Base-by-base conservation (phyloP, 352 stramenopile species). In the Pythium plurisporium region DNA sequence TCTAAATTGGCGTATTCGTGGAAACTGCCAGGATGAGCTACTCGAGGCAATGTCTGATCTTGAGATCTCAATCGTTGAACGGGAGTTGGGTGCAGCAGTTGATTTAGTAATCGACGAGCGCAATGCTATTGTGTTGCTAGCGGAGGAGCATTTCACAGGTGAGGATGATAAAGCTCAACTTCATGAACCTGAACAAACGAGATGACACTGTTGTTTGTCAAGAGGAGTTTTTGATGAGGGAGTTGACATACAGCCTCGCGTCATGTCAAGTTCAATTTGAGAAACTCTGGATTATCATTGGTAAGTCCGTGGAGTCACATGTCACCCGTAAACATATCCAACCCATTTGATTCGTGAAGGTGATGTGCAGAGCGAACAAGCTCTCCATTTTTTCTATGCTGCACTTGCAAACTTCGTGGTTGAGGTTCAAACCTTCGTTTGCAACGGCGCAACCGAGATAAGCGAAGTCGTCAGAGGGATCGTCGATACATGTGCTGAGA, bases 61-160 rank as follows among this genome's bases (percentile, higher is more conserved):
- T 7, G 60, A 59, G 9, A 68, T 91, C 17, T 72, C 55, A 15
- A 72, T 89, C 20, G 70, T 88, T 50, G 81, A 91, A 45, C 68
- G 81, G 58, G 68, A 89, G 36, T 60, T 91, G 19, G 65, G 64
- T 22, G 26, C 56, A 31, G 72, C 72, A 12, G 71, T 91, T 38
- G 75, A 84, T 51, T 60, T 89, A 14, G 30, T 89, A n/a, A 52
- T 91, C 5, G 81, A 91, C 34, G 81, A 91, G 31, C 66, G 65
- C 44, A 89, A 86, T 34, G 80, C 62, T 9, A 69, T 89, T 40
- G 80, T 69, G 33, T 33, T 89, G 8, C 41, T 85, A 10, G 37
- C 55, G 30, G 47, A 60, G 12, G 31, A 36, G 15, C 64, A 67
- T 6, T 82, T 91, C 27, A 38, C 64, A 64, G 70, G 81, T 89